Percentiles rank a stretch among this genome's conserved stretches.
These are phyloP conservation scores for Phytopythium sindhum DNA, from an alignment of 352 stramenopile genomes.

Conservation along the genomic window DNA sequence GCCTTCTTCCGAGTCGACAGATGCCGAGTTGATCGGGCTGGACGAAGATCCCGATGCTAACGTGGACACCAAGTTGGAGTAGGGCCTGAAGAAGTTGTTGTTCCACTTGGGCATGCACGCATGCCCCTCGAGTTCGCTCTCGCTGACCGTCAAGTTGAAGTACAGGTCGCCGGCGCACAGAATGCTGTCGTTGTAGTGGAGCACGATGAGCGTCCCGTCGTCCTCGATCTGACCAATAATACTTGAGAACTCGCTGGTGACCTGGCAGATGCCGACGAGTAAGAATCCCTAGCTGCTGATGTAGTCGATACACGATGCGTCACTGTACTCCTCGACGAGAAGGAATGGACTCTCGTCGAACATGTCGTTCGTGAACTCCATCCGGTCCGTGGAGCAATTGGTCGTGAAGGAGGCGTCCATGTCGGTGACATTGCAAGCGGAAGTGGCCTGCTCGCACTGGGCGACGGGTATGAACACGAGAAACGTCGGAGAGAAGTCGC, in stretches of 20 bases:
- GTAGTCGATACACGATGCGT: slow-evolving; percentile 1
- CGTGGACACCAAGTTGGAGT: neutral
- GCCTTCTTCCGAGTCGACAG: neutral
- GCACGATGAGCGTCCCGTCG: neutral
- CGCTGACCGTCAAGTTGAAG: neutral
- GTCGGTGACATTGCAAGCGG: neutral
- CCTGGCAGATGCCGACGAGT: neutral
- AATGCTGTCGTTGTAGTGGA: slow-evolving; percentile 3
- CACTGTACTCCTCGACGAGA: slow-evolving; percentile 1
- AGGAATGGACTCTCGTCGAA: neutral
- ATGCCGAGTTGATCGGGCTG: neutral
- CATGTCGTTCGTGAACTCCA: neutral
- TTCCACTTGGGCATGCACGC: neutral
- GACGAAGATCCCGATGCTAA: neutral
- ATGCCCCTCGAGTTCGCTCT: neutral
- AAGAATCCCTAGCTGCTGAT: neutral
- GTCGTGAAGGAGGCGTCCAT: neutral
- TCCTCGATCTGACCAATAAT: neutral
- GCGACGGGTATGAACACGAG: neutral
- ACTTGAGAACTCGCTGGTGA: slow-evolving; percentile 9
- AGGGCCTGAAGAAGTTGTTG: neutral
- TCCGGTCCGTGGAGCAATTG: slow-evolving; percentile 1
- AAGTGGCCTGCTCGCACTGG: neutral
- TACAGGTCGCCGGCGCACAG: neutral
- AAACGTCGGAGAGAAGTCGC: slow-evolving; percentile 2